Evolutionary conservation across 495 filamentous ascomycete genomes (phyloP).

Genomic region (Hypoxylon fragiforme): DNA sequence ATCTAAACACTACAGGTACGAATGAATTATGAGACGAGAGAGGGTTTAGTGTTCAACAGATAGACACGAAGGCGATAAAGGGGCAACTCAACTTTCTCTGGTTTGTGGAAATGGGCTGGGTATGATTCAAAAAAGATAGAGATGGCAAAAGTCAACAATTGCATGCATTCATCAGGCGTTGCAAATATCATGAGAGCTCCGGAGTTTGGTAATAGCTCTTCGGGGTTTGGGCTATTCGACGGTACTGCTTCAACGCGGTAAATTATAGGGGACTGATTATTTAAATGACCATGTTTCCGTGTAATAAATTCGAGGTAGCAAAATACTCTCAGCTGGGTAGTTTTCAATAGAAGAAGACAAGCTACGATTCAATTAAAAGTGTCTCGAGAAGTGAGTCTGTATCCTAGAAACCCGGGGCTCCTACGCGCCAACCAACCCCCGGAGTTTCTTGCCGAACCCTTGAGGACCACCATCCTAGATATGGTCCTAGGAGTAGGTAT

Average conservation of each 20-base stretch:
- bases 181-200: constrained; percentile 38
- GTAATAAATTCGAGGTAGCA: constrained; percentile 12
- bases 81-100: constrained; percentile 43
- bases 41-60: constrained; percentile 38
- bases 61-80: constrained; percentile 29
- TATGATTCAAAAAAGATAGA: constrained; percentile 23
- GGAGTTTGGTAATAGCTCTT: constrained; percentile 33
- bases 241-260: constrained; percentile 35
- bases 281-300: constrained; percentile 22
- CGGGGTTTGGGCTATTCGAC: constrained; percentile 26
- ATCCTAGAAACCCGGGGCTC: too few relatives aligned
- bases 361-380: too few relatives aligned
- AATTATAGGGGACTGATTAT: constrained; percentile 31
- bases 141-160: constrained; percentile 34
- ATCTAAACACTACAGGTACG: constrained; percentile 40
- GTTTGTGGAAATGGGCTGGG: constrained; percentile 27
- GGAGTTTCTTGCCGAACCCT: too few relatives aligned
- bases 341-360: constrained; percentile 19
- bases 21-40: constrained; percentile 13
- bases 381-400: too few relatives aligned
- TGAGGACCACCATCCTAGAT: too few relatives aligned
- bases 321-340: constrained; percentile 1
- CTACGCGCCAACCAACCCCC: too few relatives aligned
- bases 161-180: constrained; percentile 46
- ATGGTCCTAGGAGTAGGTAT: too few relatives aligned